Conservation (phyloP, 352 stramenopile species). For the Phytopythium boreale region DNA sequence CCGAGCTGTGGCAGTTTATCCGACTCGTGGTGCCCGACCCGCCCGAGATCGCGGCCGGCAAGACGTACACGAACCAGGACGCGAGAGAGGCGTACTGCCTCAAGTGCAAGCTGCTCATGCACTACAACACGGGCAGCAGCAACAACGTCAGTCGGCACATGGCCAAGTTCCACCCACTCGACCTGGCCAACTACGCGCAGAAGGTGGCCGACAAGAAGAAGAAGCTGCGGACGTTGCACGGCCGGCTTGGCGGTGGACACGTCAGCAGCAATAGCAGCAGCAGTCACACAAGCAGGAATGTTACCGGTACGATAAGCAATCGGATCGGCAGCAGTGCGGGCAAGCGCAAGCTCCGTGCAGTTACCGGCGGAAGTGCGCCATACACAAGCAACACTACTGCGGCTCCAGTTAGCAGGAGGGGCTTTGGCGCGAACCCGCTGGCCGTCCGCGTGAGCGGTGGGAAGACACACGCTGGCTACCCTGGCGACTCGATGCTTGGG, state of each 20-base stretch:
- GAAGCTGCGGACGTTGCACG: constrained; percentile 20
- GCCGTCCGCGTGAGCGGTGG: neutral
- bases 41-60: constrained; percentile 28
- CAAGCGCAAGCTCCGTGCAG: constrained; percentile 18
- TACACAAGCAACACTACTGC: neutral
- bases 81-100: constrained; percentile 50
- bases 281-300: neutral
- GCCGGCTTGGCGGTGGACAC: constrained; percentile 8
- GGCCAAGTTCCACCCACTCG: constrained; percentile 42
- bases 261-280: constrained; percentile 2
- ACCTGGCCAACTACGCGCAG: constrained; percentile 39
- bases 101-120: constrained; percentile 55
- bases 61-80: constrained; percentile 53
- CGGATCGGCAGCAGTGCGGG: constrained; percentile 13
- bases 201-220: constrained; percentile 32
- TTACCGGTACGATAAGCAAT: neutral
- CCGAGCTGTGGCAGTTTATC: constrained; percentile 56
- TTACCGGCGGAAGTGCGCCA: neutral
- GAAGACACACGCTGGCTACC: neutral
- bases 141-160: constrained; percentile 59
- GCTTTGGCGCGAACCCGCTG: neutral
- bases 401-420: neutral
- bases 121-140: constrained; percentile 53
- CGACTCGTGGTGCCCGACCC: constrained; percentile 46
- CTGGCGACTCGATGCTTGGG: neutral